These are phyloP conservation scores for Tolypocladium tropicale DNA, from an alignment of 2,329 filamentous ascomycete species.

Conservation along the genomic window DNA sequence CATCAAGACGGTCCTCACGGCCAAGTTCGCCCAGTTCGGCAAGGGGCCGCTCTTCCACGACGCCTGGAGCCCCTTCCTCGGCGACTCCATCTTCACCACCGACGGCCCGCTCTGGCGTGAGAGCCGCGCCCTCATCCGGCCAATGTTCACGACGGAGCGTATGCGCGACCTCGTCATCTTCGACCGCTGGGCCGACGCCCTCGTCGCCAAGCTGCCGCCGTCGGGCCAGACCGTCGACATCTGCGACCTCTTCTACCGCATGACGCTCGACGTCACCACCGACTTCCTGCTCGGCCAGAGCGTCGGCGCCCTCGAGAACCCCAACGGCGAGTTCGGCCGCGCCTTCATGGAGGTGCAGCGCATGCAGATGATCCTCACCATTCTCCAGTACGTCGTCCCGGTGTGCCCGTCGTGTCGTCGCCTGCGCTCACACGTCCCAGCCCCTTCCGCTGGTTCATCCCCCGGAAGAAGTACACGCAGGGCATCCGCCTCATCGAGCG, in stretches of 20 bases:
- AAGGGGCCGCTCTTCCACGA: constrained; percentile 66
- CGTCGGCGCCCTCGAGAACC: constrained; percentile 27
- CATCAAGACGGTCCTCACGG: constrained; percentile 82
- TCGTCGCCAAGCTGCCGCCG: constrained; percentile 10
- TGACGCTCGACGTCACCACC: constrained; percentile 75
- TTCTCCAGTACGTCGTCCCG: constrained; percentile 8
- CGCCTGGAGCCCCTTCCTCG: constrained; percentile 68
- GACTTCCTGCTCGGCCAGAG: constrained; percentile 66
- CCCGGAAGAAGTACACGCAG: constrained; percentile 51
- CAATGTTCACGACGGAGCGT: constrained; percentile 78
- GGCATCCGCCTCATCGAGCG: constrained; percentile 60
- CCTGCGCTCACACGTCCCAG: constrained; percentile 22
- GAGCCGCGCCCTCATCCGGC: constrained; percentile 68
- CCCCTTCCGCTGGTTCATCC: constrained; percentile 52
- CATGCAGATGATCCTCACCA: constrained; percentile 38
- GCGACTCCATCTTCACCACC: constrained; percentile 67
- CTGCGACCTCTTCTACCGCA: constrained; percentile 68
- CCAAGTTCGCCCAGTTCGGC: constrained; percentile 75
- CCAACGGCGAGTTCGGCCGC: constrained; percentile 60
- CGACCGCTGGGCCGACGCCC: constrained; percentile 31
- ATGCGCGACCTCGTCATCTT: constrained; percentile 74
- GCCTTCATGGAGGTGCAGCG: constrained; percentile 74
- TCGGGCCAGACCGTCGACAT: constrained; percentile 55
- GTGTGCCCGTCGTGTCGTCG: background rate
- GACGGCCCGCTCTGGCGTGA: constrained; percentile 71